These are phyloP conservation scores for Coemansia sp. DNA, from an alignment of 192 early-diverging fungal species.

Conservation along the genomic window DNA sequence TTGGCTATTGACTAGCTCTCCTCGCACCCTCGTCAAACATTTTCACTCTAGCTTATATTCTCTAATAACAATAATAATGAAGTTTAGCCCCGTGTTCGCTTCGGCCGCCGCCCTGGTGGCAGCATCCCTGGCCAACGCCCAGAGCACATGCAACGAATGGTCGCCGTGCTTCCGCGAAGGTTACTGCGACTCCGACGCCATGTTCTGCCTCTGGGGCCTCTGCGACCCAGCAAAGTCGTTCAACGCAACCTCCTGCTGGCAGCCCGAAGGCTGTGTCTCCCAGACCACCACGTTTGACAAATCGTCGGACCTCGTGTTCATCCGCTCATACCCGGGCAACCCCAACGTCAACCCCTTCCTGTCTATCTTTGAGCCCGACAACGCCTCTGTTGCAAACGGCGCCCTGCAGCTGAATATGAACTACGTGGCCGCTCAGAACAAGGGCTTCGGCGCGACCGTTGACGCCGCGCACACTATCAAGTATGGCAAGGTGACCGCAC, in stretches of 20 bases:
- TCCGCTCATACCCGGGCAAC: slow-evolving; percentile 30
- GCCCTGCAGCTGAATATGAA: slow-evolving; percentile 36
- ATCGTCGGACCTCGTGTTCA: slow-evolving; percentile 23
- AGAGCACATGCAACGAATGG: slow-evolving; percentile 36
- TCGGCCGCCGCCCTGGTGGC: slow-evolving; percentile 16
- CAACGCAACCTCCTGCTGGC: slow-evolving; percentile 46
- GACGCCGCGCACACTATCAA: slow-evolving; percentile 46
- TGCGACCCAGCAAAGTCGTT: slow-evolving; percentile 48
- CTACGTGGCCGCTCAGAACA: slow-evolving; percentile 43
- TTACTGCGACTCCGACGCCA: slow-evolving; percentile 44
- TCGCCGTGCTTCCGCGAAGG: slow-evolving; percentile 54
- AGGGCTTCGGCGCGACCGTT: slow-evolving; percentile 61
- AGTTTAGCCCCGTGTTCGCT: slow-evolving; percentile 14
- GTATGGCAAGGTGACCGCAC: slow-evolving; percentile 59
- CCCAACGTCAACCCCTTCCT: slow-evolving; percentile 46
- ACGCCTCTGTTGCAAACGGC: slow-evolving; percentile 15
- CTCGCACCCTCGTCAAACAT: background rate
- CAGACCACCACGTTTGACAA: slow-evolving; percentile 36
- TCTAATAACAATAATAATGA: slow-evolving; percentile 10
- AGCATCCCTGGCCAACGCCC: slow-evolving; percentile 24
- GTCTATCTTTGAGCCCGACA: slow-evolving; percentile 43
- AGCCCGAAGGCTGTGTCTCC: slow-evolving; percentile 32
- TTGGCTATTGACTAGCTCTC: background rate
- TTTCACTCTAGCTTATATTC: background rate
- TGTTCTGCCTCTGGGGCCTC: slow-evolving; percentile 46